A percentile compares a stretch with the other conserved stretches of the same genome.
These are phyloP conservation scores for Podosphaera xanthii DNA, from an alignment of 2,329 filamentous ascomycete species.

Conservation along the genomic window DNA sequence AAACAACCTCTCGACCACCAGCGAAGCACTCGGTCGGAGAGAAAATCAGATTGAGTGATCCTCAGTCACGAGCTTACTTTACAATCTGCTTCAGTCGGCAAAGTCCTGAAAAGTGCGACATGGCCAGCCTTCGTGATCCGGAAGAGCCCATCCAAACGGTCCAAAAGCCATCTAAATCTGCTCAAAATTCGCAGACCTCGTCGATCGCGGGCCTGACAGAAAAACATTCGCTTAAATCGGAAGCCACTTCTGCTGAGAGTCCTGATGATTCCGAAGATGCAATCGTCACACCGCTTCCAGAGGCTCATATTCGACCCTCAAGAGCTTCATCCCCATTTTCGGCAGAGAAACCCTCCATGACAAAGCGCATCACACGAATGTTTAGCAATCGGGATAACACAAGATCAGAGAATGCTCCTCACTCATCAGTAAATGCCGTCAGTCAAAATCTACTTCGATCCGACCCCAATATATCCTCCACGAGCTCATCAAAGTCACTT, in stretches of 20 bases:
- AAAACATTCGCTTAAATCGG: conserved; percentile 7
- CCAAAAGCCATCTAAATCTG: conserved; percentile 10
- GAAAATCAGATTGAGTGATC: background rate
- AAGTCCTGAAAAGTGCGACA: conserved; percentile 3
- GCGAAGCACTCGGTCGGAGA: background rate
- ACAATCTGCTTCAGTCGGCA: background rate
- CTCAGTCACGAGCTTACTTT: background rate
- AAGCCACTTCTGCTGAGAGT: conserved; percentile 10
- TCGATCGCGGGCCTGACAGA: conserved; percentile 11
- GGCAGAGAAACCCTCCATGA: conserved; percentile 34
- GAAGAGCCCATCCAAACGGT: conserved; percentile 6
- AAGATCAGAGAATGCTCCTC: conserved; percentile 10
- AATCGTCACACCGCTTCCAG: conserved; percentile 13
- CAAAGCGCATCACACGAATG: conserved; percentile 41
- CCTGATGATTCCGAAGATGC: conserved; percentile 12
- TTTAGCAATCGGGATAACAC: conserved; percentile 33
- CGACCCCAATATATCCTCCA: conserved; percentile 8
- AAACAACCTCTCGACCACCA: background rate
- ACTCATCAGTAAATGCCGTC: conserved; percentile 6
- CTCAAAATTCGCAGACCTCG: conserved; percentile 10
- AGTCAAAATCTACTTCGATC: conserved; percentile 15
- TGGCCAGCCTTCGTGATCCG: conserved; percentile 12
- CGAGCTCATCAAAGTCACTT: conserved; percentile 18
- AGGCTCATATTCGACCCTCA: conserved; percentile 7
- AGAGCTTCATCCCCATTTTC: conserved; percentile 3